Percentiles rank a stretch among this genome's conserved stretches.
phyloP scores from a whole-genome alignment of 257 asterid genomes.

The Solanum chaucha region DNA sequence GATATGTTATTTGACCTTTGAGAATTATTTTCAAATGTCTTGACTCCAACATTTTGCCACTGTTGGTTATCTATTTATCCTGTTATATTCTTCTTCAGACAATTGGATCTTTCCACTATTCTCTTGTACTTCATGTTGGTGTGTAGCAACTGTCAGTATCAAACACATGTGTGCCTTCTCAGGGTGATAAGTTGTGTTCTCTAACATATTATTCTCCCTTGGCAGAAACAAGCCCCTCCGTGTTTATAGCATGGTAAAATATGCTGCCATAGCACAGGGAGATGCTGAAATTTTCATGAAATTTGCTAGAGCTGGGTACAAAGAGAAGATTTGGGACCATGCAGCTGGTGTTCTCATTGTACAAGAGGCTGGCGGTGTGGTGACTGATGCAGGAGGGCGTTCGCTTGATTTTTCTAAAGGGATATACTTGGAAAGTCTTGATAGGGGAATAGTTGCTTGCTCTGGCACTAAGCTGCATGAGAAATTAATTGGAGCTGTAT shows the following conservation, averaged over 20 bases:
- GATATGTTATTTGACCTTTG: not conserved
- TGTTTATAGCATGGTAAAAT: conserved; percentile 79
- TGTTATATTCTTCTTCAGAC: not conserved
- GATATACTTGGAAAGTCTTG: conserved; percentile 61
- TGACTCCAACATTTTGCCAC: not conserved
- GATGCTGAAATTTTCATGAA: conserved; percentile 80
- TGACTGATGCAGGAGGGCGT: conserved; percentile 68
- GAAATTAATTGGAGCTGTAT: conserved; percentile 51
- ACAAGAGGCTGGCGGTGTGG: conserved; percentile 83
- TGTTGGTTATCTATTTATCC: not conserved
- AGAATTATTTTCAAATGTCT: not conserved
- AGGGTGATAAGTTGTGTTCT: not conserved
- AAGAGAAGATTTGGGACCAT: conserved; percentile 88
- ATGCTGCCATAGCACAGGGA: conserved; percentile 80
- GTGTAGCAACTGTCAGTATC: not conserved
- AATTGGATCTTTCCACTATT: not conserved
- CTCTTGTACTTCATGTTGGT: not conserved
- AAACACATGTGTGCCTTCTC: not conserved
- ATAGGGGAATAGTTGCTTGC: conserved; percentile 69
- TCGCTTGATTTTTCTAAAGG: conserved; percentile 63
- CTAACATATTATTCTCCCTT: not conserved
- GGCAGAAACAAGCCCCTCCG: conserved; percentile 64
- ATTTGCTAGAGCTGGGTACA: conserved; percentile 63
- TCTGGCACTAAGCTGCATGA: conserved; percentile 51
- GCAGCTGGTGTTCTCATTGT: conserved; percentile 82